These are phyloP conservation scores for Tetracladium maxilliforme DNA, from an alignment of 2,329 filamentous ascomycete genomes.

Conservation along the genomic window DNA sequence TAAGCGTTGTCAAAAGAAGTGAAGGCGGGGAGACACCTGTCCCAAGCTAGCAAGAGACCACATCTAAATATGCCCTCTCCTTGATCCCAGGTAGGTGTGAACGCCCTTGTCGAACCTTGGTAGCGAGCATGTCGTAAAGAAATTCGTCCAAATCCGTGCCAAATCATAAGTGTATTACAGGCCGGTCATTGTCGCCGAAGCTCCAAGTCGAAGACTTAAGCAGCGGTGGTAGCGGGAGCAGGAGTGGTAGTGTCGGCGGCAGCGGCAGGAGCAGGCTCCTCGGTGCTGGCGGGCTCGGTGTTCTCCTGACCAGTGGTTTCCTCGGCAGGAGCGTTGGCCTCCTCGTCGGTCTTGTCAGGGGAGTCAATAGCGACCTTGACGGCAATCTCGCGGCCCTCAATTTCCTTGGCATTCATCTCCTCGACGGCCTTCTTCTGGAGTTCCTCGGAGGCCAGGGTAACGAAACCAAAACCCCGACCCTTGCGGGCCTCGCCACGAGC, in stretches of 20 bases:
- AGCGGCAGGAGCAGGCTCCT: conserved; percentile 29
- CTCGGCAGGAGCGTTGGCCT: conserved; percentile 46
- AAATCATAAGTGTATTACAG: conserved; percentile 11
- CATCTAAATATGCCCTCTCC: conserved; percentile 15
- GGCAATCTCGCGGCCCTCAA: conserved; percentile 96
- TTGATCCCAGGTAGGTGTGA: conserved; percentile 18
- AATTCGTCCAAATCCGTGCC: conserved; percentile 16
- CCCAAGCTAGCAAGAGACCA: too few relatives aligned
- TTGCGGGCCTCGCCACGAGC: conserved; percentile 96
- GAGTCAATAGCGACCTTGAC: conserved; percentile 99
- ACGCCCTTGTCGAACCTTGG: conserved; percentile 19
- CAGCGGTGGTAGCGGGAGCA: conserved; percentile 22
- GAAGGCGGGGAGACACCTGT: too few relatives aligned
- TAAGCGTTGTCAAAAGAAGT: too few relatives aligned
- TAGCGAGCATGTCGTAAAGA: conserved; percentile 18
- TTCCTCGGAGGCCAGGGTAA: conserved; percentile 89
- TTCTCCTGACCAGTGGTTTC: conserved; percentile 33
- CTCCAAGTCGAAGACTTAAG: conserved; percentile 16
- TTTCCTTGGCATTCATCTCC: conserved; percentile 99
- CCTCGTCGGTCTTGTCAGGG: conserved; percentile 89
- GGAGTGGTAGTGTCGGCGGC: conserved; percentile 59
- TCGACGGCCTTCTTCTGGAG: conserved; percentile 90
- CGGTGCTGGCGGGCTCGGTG: conserved; percentile 59
- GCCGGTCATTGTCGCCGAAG: conserved; percentile 9
- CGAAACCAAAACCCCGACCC: conserved; percentile 97